Evolutionary conservation across 2,329 filamentous ascomycete species (phyloP).

Genomic region (Dichotomopilus funicola): DNA sequence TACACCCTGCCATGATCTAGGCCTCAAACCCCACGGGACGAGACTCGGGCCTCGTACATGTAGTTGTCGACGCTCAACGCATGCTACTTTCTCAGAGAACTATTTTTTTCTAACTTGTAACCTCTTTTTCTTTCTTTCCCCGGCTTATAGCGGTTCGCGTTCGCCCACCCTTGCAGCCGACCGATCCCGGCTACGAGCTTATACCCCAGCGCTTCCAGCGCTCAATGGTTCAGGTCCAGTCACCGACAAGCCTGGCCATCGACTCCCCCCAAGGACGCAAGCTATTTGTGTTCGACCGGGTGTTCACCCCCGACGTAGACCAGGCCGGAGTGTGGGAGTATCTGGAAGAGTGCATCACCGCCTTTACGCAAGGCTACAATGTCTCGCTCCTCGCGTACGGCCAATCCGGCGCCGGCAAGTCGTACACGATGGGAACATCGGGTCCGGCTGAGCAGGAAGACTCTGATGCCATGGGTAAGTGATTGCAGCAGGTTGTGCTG

Average conservation of each 20-base stretch:
- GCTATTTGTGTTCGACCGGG: constrained; percentile 92
- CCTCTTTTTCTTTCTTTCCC: constrained; percentile 3
- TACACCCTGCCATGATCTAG: neutral
- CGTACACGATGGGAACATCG: constrained; percentile 97
- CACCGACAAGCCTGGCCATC: constrained; percentile 76
- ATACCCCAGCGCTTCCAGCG: constrained; percentile 93
- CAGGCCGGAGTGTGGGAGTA: constrained; percentile 96
- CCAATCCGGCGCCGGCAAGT: constrained; percentile 95
- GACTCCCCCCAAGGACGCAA: constrained; percentile 90
- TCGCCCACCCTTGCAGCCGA: constrained; percentile 73
- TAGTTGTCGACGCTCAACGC: neutral
- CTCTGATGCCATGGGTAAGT: constrained; percentile 68
- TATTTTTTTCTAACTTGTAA: neutral
- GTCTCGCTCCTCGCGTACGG: constrained; percentile 95
- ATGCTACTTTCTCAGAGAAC: neutral
- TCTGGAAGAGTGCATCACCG: constrained; percentile 77
- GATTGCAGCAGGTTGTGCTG: neutral
- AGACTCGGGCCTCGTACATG: too few species aligned
- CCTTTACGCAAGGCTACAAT: constrained; percentile 96
- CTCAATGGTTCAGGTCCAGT: constrained; percentile 84
- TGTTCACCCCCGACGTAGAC: constrained; percentile 75
- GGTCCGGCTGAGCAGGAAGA: constrained; percentile 72
- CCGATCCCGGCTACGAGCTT: constrained; percentile 87
- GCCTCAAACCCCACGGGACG: neutral
- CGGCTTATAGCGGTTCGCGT: constrained; percentile 71